phyloP scores from a whole-genome alignment of 1,139 yeast species.

The Taphrina wiesneri region DNA sequence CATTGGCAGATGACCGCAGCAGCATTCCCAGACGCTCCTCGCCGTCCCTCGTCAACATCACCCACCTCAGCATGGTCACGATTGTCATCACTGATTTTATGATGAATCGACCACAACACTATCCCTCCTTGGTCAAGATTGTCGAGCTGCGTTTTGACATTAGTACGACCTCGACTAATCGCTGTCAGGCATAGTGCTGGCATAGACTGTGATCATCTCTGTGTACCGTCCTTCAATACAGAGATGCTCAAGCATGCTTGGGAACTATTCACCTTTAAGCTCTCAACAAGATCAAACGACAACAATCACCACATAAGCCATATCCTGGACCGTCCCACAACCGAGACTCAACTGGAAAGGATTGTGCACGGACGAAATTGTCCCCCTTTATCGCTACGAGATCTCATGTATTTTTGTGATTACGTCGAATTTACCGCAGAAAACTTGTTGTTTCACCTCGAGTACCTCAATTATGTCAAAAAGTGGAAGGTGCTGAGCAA shows the following conservation, averaged over 20 bases:
- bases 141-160: too few relatives aligned
- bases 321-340: not conserved
- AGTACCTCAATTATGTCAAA: not conserved
- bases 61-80: not conserved
- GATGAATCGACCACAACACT: not conserved
- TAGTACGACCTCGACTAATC: not conserved
- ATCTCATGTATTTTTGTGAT: constrained; percentile 1
- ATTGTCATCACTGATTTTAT: not conserved
- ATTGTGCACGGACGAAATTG: not conserved
- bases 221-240: not conserved
- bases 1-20: not conserved
- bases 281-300: not conserved
- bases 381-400: constrained; percentile 3
- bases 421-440: not conserved
- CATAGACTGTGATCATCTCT: not conserved
- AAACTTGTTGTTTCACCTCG: not conserved
- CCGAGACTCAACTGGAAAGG: not conserved
- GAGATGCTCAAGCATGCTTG: not conserved
- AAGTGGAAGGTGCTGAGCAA: not conserved
- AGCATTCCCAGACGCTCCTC: not conserved
- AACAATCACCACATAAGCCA: not conserved
- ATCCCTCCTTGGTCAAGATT: too few relatives aligned
- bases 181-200: not conserved
- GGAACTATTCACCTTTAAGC: not conserved
- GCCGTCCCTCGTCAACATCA: not conserved